Base-by-base conservation (phyloP, 2,329 filamentous ascomycete genomes). In the Ceratocystis papillata region DNA sequence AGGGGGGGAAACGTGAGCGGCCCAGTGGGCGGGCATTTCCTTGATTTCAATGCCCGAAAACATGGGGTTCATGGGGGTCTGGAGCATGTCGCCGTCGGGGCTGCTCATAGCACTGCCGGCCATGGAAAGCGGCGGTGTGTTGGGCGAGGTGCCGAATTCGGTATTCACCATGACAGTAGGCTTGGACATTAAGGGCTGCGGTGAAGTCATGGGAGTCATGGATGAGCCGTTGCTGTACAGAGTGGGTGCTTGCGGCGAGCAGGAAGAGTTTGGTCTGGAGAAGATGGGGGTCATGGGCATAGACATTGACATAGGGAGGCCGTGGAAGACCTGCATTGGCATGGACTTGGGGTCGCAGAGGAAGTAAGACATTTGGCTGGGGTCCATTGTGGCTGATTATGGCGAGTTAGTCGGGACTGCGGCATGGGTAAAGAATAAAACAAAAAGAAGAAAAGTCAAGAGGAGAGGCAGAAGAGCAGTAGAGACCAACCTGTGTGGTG, bases 21-120 rank as follows among this genome's bases (percentile, higher is more conserved):
- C 81, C 87, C 90, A 95, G 71, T 93, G 88, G 69, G 88, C 80
- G 69, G 88, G 84, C 28, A 59, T 59, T 6, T 59, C 55, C 15
- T 59, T 59, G 69, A 86, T 82, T 69, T 89, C 87, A 50, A 89
- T 79, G 3, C 84, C 81, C 48, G 89, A 89, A 77, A 90, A 90
- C 78, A 86, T 83, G 69, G 87, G 86, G 77, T 90, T 89, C 74
- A 92, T 80, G 1, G 91, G 90, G n/a, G 90, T 95, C 69, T 88
- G 87, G 67, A 95, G 77, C 69, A 90, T 78, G 69, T 91, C 89
- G 75, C 82, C 87, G 69, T 87, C 87, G 63, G 93, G 90, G 81
- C 90, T 96, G 79, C 89, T 90, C 72, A 90, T 87, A 66, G 84
- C 86, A 80, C 91, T 96, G 70, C 88, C 88, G 37, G 90, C 87